Base-by-base conservation (phyloP, 495 filamentous ascomycete genomes). In the Neurospora cerealis region DNA sequence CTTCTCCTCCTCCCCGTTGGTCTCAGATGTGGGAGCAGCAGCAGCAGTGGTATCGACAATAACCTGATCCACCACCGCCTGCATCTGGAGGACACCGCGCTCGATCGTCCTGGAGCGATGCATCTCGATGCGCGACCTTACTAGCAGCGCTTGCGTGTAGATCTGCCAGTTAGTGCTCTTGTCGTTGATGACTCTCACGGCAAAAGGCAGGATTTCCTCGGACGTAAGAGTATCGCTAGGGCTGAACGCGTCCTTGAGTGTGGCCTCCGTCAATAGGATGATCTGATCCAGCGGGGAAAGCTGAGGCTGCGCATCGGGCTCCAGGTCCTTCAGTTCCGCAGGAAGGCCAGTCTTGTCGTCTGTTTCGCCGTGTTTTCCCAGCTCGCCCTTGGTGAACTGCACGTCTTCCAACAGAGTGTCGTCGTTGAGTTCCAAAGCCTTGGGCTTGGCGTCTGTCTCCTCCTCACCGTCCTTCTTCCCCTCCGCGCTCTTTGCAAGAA, bases 121-220 rank as follows among this genome's bases (percentile, higher is more conserved):
- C 0, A 93, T 89, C 81, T 99, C 96, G 73, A 98, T 93, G 4
- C 96, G 87, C 78, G 93, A 95, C 60, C 96, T 88, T 6, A 97
- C 90, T 3, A 98, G 84, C 6, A 99, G 83, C 2, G 93, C 96
- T 78, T 98, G 93, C 0, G 96, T 98, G 79, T 99, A 98, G 28
- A 97, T 91, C 81, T 98, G 96, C 96, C 96, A 99, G 81, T 98
- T 98, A 3, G 93, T 94, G 75, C 92, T 92, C 69, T 94, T 93
- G 71, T 96, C 94, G 19, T 92, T 87, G 24, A 99, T 87, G 1
- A 98, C 96, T 21, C 96, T 89, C 28, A 90, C 91, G 6, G 95
- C 96, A 80, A 94, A 98, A 0, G 96, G 96, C 19, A 94, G 82
- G 42, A 97, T 95, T 81, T 97, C 93, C 79, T 99, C 96, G 28